Base-by-base conservation (phyloP, 805 yeast genomes). In the Scheffersomyces lignosus region DNA sequence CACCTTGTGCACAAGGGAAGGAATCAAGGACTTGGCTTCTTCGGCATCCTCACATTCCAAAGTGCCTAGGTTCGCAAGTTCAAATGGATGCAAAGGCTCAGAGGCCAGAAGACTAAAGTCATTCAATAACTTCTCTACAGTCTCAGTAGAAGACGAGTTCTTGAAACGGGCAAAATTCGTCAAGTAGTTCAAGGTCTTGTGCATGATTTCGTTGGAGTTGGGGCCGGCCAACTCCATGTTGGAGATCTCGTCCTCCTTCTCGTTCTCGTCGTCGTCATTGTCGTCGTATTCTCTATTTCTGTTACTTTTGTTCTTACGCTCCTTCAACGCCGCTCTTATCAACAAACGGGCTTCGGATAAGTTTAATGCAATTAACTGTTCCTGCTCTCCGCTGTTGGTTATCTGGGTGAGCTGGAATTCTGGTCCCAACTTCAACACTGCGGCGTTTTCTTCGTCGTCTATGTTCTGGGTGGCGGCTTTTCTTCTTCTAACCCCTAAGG, bases 31-130 rank as follows among this genome's bases (percentile, higher is more conserved):
- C 64, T 87, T 87, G 25, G 98, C 98, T 69, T 93, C 99, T 56
- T 87, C 99, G 4, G 95, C 89, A 45, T 91, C 97, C 56, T 91
- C 99, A 64, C 97, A 90, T 20, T 93, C 85, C 44, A 91, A 72
- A 3, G 95, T 87, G 0, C 95, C 91, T 43, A 84, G 68, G 63
- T 93, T 98, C 1, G 98, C 96, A 37, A 87, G 71, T 65, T 93
- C 99, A 60, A 93, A 93, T 1, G 99, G 98, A 68, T 93, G 99
- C 51, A 93, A 64, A 12, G 73, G 71, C 42, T 68, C 67, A 1
- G 60, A 34, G 18, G 80, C 82, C 39, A 54, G 59, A 36, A 47
- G 50, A 28, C 77, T 66, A 52, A 82, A 83, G 47, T 87, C 95
- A 33, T 83, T 79, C 54, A 93, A 71, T 45, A 93, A 67, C 49